Base-by-base conservation (phyloP, 345 rosid species). In the Syzygium oleosum region DNA sequence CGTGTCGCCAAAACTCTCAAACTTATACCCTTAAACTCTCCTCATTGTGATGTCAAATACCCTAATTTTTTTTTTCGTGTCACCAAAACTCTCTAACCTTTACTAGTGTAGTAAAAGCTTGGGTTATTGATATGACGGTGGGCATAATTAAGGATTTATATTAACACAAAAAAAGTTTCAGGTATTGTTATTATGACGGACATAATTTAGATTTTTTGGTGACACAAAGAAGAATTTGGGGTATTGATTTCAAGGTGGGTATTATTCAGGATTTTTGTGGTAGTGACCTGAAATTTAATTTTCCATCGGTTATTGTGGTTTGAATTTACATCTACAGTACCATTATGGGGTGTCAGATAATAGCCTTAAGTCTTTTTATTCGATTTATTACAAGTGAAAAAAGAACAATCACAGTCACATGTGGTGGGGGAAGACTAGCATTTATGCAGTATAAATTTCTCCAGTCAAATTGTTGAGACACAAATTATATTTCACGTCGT, bases 131-230 rank as follows among this genome's bases (percentile, higher is more conserved):
- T 4, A 25, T 34, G 25, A 23, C 14, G 10, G 5, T 68, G 79
- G 17, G 23, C 6, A 34, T 34, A 68, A 68, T 38, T 31, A 16
- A 68, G 46, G 19, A 2, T 7, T 73, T 9, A 38, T 34, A 19
- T 73, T 21, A 7, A 73, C 14, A 19, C 15, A 5, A 43, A 19
- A 65, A 31, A 38, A 19, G 8, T 38, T 9, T 17, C 2, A 0
- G 0, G 4, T 61, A 61, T 5, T 14, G 4, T 13, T n/a, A 2
- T 61, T 15, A 13, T 6, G 5, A 4, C 14, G 6, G 19, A n/a
- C 9, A 13, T 1, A 1, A 0, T 61, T n/a, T 13, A 61, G 0
- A n/a, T 12, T 61, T 61, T n/a, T 61, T n/a, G 0, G 15, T n/a
- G 4, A 14, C 38, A 11, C 6, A 14, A 1, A 51, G 2, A 61